Conservation (phyloP, 495 filamentous ascomycete genomes). For the Neurospora sp. region DNA sequence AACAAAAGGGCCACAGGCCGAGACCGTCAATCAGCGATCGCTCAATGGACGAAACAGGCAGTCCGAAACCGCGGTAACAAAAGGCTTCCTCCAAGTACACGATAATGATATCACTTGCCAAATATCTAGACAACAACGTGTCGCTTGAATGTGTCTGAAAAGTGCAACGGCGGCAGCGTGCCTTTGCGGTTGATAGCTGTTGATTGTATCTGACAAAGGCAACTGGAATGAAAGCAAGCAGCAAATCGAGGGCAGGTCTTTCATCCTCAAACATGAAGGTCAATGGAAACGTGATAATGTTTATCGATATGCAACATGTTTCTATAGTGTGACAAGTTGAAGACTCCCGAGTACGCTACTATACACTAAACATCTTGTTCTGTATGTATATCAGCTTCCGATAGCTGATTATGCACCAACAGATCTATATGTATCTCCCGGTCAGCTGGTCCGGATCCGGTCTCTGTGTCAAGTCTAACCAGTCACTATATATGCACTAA, state of each 20-base stretch:
- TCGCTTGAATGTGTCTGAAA: not conserved
- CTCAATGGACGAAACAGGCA: not conserved
- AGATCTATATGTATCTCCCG: not conserved
- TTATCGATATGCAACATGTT: not conserved
- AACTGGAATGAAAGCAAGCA: not conserved
- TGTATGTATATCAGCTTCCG: not conserved
- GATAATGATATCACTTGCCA: not conserved
- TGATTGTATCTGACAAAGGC: not conserved
- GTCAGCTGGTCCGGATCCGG: not conserved
- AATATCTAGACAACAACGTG: not conserved
- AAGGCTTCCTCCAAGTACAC: not conserved
- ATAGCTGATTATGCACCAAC: not conserved
- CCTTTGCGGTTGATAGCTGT: not conserved
- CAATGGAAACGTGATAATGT: not conserved
- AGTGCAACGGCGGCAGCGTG: not conserved
- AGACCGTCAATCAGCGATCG: not conserved
- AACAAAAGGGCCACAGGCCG: not conserved
- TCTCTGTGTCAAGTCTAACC: not conserved
- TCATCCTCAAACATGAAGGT: not conserved
- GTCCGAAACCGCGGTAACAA: not conserved
- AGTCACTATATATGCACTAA: not conserved
- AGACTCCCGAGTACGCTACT: not conserved
- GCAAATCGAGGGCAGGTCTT: not conserved
- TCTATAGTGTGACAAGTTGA: not conserved
- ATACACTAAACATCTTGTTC: not conserved